Evolutionary conservation across 1,139 yeast species (phyloP).

Genomic region (Arxiozyma slooffiae): DNA sequence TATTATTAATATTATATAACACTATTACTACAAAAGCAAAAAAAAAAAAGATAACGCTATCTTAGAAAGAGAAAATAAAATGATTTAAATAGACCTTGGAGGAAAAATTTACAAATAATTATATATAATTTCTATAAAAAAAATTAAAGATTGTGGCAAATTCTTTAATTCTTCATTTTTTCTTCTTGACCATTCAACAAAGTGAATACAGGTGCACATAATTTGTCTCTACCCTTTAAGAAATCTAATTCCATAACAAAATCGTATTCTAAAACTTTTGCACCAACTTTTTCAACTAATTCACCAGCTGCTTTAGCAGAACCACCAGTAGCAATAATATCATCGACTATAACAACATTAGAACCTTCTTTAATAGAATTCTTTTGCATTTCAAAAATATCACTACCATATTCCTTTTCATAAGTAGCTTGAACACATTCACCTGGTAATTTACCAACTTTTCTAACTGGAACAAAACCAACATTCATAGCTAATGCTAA

Average conservation of each 20-base stretch:
- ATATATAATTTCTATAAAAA: neutral
- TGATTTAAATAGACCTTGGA: no score
- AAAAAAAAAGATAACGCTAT: no score
- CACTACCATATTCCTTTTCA: constrained; percentile 87
- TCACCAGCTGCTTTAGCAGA: constrained; percentile 92
- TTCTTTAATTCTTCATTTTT: constrained; percentile 23
- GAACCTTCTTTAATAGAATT: constrained; percentile 74
- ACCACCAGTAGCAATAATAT: constrained; percentile 96
- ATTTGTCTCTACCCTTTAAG: constrained; percentile 84
- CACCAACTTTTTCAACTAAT: constrained; percentile 57
- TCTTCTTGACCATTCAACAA: constrained; percentile 75
- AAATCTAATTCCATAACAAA: constrained; percentile 92
- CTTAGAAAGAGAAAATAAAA: no score
- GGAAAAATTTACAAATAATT: neutral
- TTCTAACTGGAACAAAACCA: constrained; percentile 91
- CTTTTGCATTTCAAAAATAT: constrained; percentile 78
- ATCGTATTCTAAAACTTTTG: constrained; percentile 64
- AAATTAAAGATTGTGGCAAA: neutral
- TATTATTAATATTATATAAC: no score
- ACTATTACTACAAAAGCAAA: no score
- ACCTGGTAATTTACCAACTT: constrained; percentile 93
- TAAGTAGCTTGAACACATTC: constrained; percentile 61
- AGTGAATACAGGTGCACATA: constrained; percentile 78
- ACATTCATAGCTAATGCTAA: constrained; percentile 82
- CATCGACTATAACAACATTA: constrained; percentile 81